Evolutionary conservation across 805 yeast genomes (phyloP).

Genomic region (Wickerhamiella dianesei): DNA sequence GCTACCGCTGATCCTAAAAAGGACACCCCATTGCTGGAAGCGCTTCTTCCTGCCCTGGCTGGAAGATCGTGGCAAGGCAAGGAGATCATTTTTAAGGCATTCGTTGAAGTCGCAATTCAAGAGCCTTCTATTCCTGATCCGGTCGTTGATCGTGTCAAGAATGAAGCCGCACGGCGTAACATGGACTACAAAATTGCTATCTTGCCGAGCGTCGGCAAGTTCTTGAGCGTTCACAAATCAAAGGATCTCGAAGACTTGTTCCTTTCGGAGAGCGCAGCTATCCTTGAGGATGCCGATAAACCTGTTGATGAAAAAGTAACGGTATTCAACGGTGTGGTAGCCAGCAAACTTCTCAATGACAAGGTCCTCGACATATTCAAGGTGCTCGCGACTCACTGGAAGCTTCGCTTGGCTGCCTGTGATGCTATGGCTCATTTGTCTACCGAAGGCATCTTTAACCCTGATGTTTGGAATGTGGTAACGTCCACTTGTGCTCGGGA

Average conservation of each 20-base stretch:
- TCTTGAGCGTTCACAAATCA: slow-evolving; percentile 28
- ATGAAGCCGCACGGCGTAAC: slow-evolving; percentile 57
- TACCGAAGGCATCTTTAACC: slow-evolving; percentile 6
- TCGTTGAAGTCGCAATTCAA: slow-evolving; percentile 42
- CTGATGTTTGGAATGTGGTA: slow-evolving; percentile 7
- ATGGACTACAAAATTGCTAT: slow-evolving; percentile 47
- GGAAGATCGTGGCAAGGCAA: slow-evolving; percentile 89
- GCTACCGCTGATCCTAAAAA: slow-evolving; percentile 22
- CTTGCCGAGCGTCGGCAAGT: slow-evolving; percentile 40
- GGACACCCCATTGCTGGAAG: slow-evolving; percentile 32
- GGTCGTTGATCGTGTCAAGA: slow-evolving; percentile 34
- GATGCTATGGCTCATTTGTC: slow-evolving; percentile 28
- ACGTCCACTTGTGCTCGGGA: slow-evolving; percentile 11
- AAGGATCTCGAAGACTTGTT: slow-evolving; percentile 22
- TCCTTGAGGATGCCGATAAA: slow-evolving; percentile 25
- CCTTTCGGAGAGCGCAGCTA: slow-evolving; percentile 30
- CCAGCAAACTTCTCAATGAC: slow-evolving; percentile 7
- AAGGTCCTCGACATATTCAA: slow-evolving; percentile 15
- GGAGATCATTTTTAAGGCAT: slow-evolving; percentile 56
- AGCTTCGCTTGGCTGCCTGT: slow-evolving; percentile 37
- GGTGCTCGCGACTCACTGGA: slow-evolving; percentile 39
- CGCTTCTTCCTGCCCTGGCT: slow-evolving; percentile 44
- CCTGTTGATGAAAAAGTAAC: slow-evolving; percentile 17
- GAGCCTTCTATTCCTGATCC: slow-evolving; percentile 26
- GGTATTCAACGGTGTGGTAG: slow-evolving; percentile 12